Evolutionary conservation across 1,284 basidiomycete genomes (phyloP).

Genomic region (Cryptococcus neoformans): DNA sequence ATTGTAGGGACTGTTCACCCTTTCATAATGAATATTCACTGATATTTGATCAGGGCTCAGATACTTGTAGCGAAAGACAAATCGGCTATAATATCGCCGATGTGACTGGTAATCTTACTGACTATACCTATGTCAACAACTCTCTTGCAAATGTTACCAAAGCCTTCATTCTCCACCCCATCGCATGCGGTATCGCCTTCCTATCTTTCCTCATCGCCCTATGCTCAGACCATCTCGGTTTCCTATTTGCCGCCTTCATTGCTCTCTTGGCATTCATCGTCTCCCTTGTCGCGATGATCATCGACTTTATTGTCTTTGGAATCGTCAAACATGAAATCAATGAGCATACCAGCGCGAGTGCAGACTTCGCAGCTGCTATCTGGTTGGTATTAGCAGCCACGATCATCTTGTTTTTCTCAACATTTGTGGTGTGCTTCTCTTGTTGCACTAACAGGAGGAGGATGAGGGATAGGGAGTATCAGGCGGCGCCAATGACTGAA

Average conservation of each 20-base stretch:
- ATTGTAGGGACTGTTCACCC: slow-evolving; percentile 8
- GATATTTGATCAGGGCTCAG: neutral
- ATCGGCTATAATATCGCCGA: slow-evolving; percentile 31
- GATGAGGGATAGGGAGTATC: slow-evolving; percentile 5
- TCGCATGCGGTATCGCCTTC: slow-evolving; percentile 39
- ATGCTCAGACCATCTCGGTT: slow-evolving; percentile 38
- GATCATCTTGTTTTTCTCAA: slow-evolving; percentile 37
- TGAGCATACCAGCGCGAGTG: slow-evolving; percentile 15
- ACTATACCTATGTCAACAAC: slow-evolving; percentile 15
- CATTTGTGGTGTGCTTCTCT: slow-evolving; percentile 31
- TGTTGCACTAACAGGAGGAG: slow-evolving; percentile 29
- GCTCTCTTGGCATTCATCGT: slow-evolving; percentile 39
- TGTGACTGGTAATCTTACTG: slow-evolving; percentile 15
- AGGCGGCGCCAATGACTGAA: neutral
- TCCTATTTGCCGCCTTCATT: slow-evolving; percentile 38
- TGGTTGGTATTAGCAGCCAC: slow-evolving; percentile 41
- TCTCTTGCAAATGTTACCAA: slow-evolving; percentile 28
- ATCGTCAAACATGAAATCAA: slow-evolving; percentile 31
- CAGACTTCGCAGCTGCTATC: slow-evolving; percentile 31
- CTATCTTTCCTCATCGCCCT: slow-evolving; percentile 42
- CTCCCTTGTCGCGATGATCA: slow-evolving; percentile 43
- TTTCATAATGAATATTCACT: neutral
- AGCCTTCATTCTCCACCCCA: slow-evolving; percentile 43
- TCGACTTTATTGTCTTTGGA: slow-evolving; percentile 40
- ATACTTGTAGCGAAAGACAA: neutral